A percentile compares a stretch with the other conserved stretches of the same genome.
Evolutionary conservation across 805 yeast species (phyloP).

Genomic region (Candida nonsorbophila): DNA sequence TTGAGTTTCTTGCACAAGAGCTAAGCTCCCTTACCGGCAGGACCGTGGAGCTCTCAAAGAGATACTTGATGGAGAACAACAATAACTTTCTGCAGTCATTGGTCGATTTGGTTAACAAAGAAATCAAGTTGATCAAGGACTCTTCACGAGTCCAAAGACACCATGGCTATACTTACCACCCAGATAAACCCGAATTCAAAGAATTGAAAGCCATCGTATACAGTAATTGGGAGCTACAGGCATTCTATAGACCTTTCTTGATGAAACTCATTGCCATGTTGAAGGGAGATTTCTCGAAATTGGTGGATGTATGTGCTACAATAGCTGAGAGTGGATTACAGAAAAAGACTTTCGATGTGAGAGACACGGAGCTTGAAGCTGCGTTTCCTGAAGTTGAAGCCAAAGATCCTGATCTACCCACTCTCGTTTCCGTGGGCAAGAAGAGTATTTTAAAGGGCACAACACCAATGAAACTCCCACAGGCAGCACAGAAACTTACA

Average conservation of each 20-base stretch:
- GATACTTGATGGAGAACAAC: background rate
- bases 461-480: background rate
- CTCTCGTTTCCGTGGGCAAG: too few species aligned
- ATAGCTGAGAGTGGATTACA: constrained; percentile 5
- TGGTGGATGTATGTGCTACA: constrained; percentile 1
- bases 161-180: too few species aligned
- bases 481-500: background rate
- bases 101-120: background rate
- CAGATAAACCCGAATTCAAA: background rate
- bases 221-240: constrained; percentile 1
- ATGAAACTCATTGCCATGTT: constrained; percentile 4
- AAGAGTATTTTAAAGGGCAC: background rate
- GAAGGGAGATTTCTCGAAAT: constrained; percentile 4
- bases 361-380: too few species aligned
- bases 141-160: background rate
- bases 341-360: constrained; percentile 2
- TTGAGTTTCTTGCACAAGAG: too few species aligned
- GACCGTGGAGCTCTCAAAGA: background rate
- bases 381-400: too few species aligned
- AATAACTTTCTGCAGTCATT: background rate
- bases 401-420: too few species aligned
- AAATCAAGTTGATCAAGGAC: background rate
- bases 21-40: too few species aligned
- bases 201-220: constrained; percentile 3
- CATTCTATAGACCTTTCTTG: constrained; percentile 2